Conservation (phyloP, 257 asterid species). For the Primulina tabacum region DNA sequence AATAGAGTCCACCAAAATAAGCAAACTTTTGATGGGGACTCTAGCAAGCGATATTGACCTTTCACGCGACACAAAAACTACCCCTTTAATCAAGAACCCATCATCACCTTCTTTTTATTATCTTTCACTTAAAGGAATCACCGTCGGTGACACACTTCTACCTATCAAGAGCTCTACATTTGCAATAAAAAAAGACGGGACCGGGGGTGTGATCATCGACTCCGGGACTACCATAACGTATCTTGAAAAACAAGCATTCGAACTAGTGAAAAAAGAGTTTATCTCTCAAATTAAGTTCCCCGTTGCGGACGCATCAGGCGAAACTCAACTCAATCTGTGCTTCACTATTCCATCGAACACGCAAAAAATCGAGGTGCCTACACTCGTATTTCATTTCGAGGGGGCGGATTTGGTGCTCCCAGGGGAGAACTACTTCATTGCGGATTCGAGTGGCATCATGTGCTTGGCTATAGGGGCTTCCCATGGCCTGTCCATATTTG, state of each 20-base stretch:
- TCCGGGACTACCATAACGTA: constrained; percentile 88
- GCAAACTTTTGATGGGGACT: constrained; percentile 65
- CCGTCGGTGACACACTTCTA: constrained; percentile 58
- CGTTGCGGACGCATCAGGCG: constrained; percentile 36
- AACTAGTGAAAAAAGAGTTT: constrained; percentile 52
- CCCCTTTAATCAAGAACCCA: constrained; percentile 56
- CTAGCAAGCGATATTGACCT: constrained; percentile 18
- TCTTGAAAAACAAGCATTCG: constrained; percentile 48
- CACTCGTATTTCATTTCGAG: constrained; percentile 50
- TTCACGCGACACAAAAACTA: constrained; percentile 15
- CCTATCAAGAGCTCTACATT: constrained; percentile 49
- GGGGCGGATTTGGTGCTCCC: constrained; percentile 79
- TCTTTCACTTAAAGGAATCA: constrained; percentile 66
- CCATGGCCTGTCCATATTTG: constrained; percentile 75
- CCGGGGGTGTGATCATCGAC: constrained; percentile 83
- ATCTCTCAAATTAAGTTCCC: constrained; percentile 43
- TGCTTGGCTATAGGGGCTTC: constrained; percentile 89
- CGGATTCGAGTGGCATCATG: constrained; percentile 57
- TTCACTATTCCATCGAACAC: constrained; percentile 45
- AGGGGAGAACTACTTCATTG: constrained; percentile 64
- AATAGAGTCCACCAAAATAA: constrained; percentile 41
- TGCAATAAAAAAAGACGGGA: constrained; percentile 54
- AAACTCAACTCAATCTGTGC: constrained; percentile 70
- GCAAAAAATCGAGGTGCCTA: constrained; percentile 50
- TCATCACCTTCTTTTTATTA: constrained; percentile 76